These are phyloP conservation scores for Atkinsonella hypoxylon DNA, from an alignment of 2,329 filamentous ascomycete species.

Conservation along the genomic window DNA sequence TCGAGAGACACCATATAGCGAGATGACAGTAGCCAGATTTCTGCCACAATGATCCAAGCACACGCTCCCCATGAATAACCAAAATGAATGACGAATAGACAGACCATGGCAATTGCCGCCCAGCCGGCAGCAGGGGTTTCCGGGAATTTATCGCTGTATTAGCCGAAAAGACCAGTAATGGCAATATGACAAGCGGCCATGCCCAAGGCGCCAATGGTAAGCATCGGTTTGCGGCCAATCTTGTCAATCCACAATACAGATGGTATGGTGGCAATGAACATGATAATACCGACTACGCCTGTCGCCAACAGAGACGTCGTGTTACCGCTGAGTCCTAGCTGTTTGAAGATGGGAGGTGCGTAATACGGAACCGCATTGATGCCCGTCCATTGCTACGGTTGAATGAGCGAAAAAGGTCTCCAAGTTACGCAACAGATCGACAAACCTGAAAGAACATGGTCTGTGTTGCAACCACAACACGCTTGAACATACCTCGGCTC, in stretches of 20 bases:
- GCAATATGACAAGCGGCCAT: constrained; percentile 63
- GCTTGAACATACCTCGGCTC: not conserved
- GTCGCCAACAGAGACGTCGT: constrained; percentile 51
- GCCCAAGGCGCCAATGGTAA: constrained; percentile 52
- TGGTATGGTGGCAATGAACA: constrained; percentile 57
- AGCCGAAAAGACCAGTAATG: constrained; percentile 56
- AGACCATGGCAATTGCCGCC: constrained; percentile 56
- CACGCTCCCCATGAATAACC: constrained; percentile 66
- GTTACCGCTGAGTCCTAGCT: constrained; percentile 45
- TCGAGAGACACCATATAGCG: not conserved
- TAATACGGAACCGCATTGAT: constrained; percentile 56
- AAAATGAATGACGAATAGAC: constrained; percentile 65
- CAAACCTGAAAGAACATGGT: not conserved
- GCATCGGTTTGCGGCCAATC: constrained; percentile 49
- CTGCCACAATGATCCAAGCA: constrained; percentile 62
- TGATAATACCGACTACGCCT: constrained; percentile 58
- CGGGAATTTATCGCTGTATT: constrained; percentile 46
- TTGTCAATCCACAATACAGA: constrained; percentile 55
- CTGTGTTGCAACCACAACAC: not conserved
- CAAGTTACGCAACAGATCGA: not conserved
- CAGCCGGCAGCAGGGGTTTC: constrained; percentile 52
- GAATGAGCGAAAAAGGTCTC: not conserved
- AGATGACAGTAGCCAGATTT: constrained; percentile 36
- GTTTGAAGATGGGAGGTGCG: constrained; percentile 55
- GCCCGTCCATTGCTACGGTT: constrained; percentile 19